These are phyloP conservation scores for Dendrobium chrysotoxum DNA, from an alignment of 106 monocot genomes.

Conservation along the genomic window DNA sequence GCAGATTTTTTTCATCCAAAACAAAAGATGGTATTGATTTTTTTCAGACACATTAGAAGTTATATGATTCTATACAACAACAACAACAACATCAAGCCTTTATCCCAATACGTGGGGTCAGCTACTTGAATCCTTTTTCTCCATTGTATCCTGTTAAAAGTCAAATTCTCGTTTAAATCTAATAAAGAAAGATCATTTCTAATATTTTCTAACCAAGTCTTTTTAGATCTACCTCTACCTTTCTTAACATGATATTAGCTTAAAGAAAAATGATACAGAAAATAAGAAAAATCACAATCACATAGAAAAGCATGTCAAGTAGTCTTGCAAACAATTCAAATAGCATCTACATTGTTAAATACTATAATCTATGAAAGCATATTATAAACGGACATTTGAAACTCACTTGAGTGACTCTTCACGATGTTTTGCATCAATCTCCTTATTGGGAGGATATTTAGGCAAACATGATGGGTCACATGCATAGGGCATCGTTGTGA, in stretches of 20 bases:
- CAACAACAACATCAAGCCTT: too few species aligned
- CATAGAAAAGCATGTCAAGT: background rate
- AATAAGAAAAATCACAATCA: background rate
- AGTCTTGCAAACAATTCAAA: background rate
- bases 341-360: background rate
- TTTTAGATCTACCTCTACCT: too few species aligned
- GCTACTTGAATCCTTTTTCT: too few species aligned
- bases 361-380: background rate
- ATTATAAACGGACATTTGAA: background rate
- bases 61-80: background rate
- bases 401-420: constrained; percentile 54
- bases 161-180: too few species aligned
- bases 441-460: constrained; percentile 72
- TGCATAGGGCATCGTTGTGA: constrained; percentile 60
- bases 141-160: too few species aligned
- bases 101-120: too few species aligned
- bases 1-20: background rate
- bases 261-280: too few species aligned
- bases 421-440: constrained; percentile 82
- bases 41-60: background rate
- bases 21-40: background rate
- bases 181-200: too few species aligned
- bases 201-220: too few species aligned
- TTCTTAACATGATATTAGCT: background rate
- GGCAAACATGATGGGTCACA: constrained; percentile 88